A percentile compares a stretch with the other conserved stretches of the same genome.
phyloP scores from a whole-genome alignment of 371 early-diverging fungal species.

The Zopfochytrium polystomum region DNA sequence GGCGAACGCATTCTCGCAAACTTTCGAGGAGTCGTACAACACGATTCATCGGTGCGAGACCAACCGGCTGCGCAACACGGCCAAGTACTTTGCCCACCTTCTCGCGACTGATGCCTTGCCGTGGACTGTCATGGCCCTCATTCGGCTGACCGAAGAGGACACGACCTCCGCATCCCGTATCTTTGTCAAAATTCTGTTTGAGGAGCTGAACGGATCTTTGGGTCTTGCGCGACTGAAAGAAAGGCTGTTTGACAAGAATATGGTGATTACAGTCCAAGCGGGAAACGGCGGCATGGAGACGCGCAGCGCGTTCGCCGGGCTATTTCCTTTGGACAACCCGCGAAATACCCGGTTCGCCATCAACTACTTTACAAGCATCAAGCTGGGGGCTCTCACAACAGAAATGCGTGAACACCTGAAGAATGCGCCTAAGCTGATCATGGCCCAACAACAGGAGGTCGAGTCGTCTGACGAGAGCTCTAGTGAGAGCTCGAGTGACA shows the following conservation, averaged over 20 bases:
- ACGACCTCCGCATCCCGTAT: conserved; percentile 96
- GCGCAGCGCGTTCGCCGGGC: conserved; percentile 64
- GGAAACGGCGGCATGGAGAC: conserved; percentile 18
- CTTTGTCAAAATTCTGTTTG: conserved; percentile 91
- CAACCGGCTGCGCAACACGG: conserved; percentile 88
- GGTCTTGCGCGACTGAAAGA: conserved; percentile 79
- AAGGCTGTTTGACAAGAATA: conserved; percentile 55
- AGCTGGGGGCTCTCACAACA: conserved; percentile 88
- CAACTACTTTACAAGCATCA: conserved; percentile 95
- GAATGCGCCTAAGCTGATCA: conserved; percentile 52
- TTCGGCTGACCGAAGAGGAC: conserved; percentile 84
- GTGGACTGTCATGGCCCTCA: conserved; percentile 77
- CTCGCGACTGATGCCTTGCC: conserved; percentile 81
- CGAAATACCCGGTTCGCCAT: conserved; percentile 91
- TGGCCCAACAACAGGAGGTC: conserved; percentile 44
- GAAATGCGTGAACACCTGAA: conserved; percentile 76
- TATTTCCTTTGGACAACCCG: conserved; percentile 90
- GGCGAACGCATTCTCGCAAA: conserved; percentile 71
- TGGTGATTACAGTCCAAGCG: conserved; percentile 44
- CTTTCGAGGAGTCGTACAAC: conserved; percentile 82
- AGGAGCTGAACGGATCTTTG: conserved; percentile 81
- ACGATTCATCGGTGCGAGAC: conserved; percentile 93
- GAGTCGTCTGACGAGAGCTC: conserved; percentile 29
- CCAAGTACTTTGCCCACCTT: conserved; percentile 87
- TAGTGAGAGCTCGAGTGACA: conserved; percentile 15